Base-by-base conservation (phyloP, 2,329 filamentous ascomycete species). In the Cercospora zeina region DNA sequence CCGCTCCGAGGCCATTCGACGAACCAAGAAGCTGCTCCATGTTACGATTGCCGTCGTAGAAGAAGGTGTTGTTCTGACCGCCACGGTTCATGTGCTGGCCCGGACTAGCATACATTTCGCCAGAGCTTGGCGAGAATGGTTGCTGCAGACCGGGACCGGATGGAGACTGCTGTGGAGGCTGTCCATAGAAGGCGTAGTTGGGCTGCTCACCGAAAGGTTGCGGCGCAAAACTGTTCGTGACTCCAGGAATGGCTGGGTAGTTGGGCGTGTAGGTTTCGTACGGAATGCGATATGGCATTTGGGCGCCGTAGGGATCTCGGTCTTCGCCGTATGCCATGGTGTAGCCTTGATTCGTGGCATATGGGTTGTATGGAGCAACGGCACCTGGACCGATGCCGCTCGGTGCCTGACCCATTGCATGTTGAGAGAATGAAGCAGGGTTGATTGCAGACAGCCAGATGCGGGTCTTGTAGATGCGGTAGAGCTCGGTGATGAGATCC, bases 381-480 rank as follows among this genome's bases (percentile, higher is more conserved):
- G 73, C 74, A 14, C 75, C 74, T n/a, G 74, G 74, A 24, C 74
- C 74, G 42, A 76, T 72, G 49, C 72, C 74, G 57, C 68, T 72
- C 16, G 74, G 74, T 36, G 74, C 72, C 65, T 74, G 71, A 10
- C 68, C 68, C 57, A 72, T 70, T 5, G 74, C 72, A 30, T 72
- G 70, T 19, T 74, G 72, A 3, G 73, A 73, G 76, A 97, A 97
- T 0, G 93, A 97, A 4, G 93, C 95, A 7, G 95, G 95, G 74
- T 99, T 99, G 76, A 99, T 96, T 3, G 95, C 95, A 4, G 93
- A 97, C 91, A 99, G 96, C 95, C 95, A 99, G 71, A 99, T 99
- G 70, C 96, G 87, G 21, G 93, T 96, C 81, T 99, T 99, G 83
- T 97, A 99, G 65, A 97, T 93, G 78, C 97, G 97, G 84, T 97